Evolutionary conservation across 2,329 filamentous ascomycete species (phyloP).

Genomic region (Pseudopyricularia javanii): DNA sequence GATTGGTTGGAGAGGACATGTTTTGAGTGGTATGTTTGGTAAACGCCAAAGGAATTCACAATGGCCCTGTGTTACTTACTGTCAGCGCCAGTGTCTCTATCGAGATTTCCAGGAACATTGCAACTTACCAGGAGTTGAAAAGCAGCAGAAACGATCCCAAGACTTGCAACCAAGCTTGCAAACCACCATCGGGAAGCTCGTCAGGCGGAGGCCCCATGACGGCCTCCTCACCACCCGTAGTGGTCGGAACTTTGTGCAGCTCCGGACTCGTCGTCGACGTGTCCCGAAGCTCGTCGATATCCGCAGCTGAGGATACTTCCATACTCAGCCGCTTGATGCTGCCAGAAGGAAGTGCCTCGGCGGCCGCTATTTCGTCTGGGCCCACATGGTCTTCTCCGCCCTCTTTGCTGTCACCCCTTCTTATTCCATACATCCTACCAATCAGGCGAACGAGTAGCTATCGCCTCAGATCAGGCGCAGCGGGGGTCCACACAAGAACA

Average conservation of each 20-base stretch:
- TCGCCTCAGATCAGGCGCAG: too few relatives aligned
- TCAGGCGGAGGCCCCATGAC: background rate
- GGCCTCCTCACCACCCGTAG: background rate
- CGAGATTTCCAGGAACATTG: background rate
- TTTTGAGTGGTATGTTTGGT: slow-evolving; percentile 40
- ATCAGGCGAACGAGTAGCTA: too few relatives aligned
- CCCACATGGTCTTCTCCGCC: background rate
- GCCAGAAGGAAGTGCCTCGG: too few relatives aligned
- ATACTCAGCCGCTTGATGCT: background rate
- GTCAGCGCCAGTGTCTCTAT: background rate
- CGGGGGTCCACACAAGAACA: too few relatives aligned
- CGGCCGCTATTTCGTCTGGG: background rate
- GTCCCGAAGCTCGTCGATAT: background rate
- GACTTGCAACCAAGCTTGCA: slow-evolving; percentile 42
- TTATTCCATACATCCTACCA: background rate
- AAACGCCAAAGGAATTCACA: slow-evolving; percentile 34
- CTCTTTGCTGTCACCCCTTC: background rate
- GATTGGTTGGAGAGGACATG: slow-evolving; percentile 13
- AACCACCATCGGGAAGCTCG: slow-evolving; percentile 28
- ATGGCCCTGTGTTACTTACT: slow-evolving; percentile 15
- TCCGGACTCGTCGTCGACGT: background rate
- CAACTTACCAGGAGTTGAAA: slow-evolving; percentile 37
- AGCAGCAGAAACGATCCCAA: slow-evolving; percentile 37
- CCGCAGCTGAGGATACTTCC: background rate
- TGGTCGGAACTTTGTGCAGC: background rate